Evolutionary conservation across 331 rosid genomes (phyloP).

Genomic region (Arachis monticola): DNA sequence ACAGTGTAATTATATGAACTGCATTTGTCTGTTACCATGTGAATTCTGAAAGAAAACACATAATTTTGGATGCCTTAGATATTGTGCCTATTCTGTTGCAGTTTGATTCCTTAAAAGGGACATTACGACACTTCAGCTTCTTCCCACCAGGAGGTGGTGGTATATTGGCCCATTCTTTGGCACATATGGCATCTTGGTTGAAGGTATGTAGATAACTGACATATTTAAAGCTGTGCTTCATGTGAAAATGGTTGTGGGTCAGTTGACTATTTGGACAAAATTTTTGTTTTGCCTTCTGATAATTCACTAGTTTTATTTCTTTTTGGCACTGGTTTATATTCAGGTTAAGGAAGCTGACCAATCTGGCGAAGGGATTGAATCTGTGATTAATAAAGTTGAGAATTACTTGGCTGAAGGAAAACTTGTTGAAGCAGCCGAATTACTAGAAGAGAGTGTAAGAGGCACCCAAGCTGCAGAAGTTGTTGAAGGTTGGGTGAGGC

Average conservation of each 20-base stretch:
- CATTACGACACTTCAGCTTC: conserved; percentile 69
- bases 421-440: conserved; percentile 82
- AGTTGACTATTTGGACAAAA: background rate
- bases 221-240: background rate
- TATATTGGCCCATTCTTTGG: conserved; percentile 78
- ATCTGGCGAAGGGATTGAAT: conserved; percentile 87
- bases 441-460: conserved; percentile 83
- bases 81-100: conserved; percentile 48
- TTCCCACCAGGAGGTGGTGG: conserved; percentile 90
- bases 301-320: background rate
- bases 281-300: background rate
- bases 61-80: conserved; percentile 24
- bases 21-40: conserved; percentile 15
- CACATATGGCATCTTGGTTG: conserved; percentile 78
- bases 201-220: conserved; percentile 61
- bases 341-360: conserved; percentile 78
- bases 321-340: too few relatives aligned
- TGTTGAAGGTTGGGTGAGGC: conserved; percentile 72
- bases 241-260: too few relatives aligned
- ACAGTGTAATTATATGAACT: conserved; percentile 18
- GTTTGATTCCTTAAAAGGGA: conserved; percentile 82
- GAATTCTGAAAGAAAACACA: too few relatives aligned
- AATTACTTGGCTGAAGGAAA: conserved; percentile 82
- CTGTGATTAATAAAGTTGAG: conserved; percentile 79
- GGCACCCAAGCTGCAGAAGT: conserved; percentile 77